A percentile compares a stretch with the other conserved stretches of the same genome.
These are phyloP conservation scores for Pleurotus sapidus DNA, from an alignment of 768 basidiomycete genomes.

Conservation along the genomic window DNA sequence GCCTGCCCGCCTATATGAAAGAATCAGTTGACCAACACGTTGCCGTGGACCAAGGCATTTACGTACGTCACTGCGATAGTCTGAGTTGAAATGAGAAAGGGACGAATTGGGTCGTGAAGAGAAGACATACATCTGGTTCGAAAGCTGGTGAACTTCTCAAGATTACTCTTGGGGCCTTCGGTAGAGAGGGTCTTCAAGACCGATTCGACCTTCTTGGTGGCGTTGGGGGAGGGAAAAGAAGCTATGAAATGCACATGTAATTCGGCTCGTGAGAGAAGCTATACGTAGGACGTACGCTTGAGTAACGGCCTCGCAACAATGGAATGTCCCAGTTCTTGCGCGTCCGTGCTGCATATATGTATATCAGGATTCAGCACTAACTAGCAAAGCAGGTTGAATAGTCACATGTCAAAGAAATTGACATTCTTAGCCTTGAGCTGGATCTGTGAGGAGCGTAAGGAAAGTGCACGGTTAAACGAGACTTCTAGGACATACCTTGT, in stretches of 20 bases:
- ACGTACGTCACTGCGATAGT: constrained; percentile 72
- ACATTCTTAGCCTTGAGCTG: constrained; percentile 71
- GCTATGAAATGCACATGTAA: constrained; percentile 31
- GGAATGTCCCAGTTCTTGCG: constrained; percentile 52
- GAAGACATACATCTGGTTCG: constrained; percentile 62
- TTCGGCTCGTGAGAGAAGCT: constrained; percentile 13
- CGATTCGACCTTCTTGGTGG: constrained; percentile 51
- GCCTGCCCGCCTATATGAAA: constrained; percentile 55
- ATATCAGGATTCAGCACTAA: constrained; percentile 7
- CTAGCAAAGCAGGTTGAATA: constrained; percentile 8
- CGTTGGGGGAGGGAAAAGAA: constrained; percentile 56
- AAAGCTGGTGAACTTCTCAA: constrained; percentile 68
- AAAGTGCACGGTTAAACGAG: constrained; percentile 8
- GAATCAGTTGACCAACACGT: constrained; percentile 18
- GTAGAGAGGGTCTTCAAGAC: constrained; percentile 69
- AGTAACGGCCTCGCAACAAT: constrained; percentile 31
- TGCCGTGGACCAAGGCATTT: constrained; percentile 16
- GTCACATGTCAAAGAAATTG: constrained; percentile 87
- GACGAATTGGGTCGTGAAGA: constrained; percentile 5
- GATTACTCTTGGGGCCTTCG: constrained; percentile 59
- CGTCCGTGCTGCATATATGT: constrained; percentile 58
- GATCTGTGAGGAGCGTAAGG: constrained; percentile 45
- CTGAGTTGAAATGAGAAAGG: constrained; percentile 27
- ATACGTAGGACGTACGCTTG: constrained; percentile 33
- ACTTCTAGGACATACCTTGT: constrained; percentile 57